Base-by-base conservation (phyloP, 2,329 filamentous ascomycete species). In the Aspergillus pseudotamarii region DNA sequence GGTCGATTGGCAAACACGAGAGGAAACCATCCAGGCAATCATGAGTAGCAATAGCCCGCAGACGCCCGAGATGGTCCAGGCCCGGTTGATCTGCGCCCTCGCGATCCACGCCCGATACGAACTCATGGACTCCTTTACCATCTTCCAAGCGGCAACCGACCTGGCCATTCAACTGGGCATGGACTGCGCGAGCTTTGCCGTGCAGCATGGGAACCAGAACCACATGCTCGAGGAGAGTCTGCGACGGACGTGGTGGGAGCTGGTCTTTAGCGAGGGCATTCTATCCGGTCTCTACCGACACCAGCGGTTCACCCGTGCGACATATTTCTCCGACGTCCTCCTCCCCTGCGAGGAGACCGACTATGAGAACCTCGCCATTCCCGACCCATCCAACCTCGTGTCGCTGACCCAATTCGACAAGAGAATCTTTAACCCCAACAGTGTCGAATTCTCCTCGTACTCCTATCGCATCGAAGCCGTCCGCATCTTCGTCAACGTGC, bases 231-330 rank as follows among this genome's bases (percentile, higher is more conserved):
- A 54, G 11, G 46, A 59, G 34, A 53, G 57, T 28, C 21, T 28
- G 19, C 43, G 57, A 6, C 43, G 57, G 38, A 59, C 57, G 4
- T 59, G 57, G 57, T 59, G 57, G 57, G 57, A 59, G 57, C 43
- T 59, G 8, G 32, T 38, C 45, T 38, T 59, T 11, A n/a, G 32
- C 16, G 57, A 54, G 14, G 57, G 57, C n/a, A 51, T 51, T 6
- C 28, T 59, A 30, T 38, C 57, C n/a, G 57, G 19, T 12, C n/a
- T 59, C 14, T 59, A 48, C 28, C 57, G 43, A 14, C 23, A 38
- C 12, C 41, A 50, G 32, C 28, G 45, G 6, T 59, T 59, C 9
- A 21, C 48, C 2, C 45, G 43, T 12, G 36, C 32, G 26, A 51
- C 45, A 2, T 48, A 50, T 14, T 46, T 48, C 32, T 59, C 43